Base-by-base conservation (phyloP, 2,329 filamentous ascomycete species). In the Trichoderma citrinoviride region DNA sequence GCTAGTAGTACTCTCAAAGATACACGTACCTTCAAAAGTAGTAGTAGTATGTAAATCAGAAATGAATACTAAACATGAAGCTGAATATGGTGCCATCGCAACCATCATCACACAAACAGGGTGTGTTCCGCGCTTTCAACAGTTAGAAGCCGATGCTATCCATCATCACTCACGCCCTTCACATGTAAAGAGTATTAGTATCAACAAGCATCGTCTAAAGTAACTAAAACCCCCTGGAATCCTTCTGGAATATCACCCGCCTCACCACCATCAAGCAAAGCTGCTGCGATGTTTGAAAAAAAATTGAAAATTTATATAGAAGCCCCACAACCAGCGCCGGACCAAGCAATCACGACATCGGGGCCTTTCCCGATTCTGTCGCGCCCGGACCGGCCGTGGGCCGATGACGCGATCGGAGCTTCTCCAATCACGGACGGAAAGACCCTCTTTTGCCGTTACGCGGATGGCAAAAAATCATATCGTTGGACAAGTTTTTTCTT, bases 401-500 rank as follows among this genome's bases (percentile, higher is more conserved):
- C 61, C 68, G 70, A 72, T 72, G 70, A 71, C 71, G 71, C 70
- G 66, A 72, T 72, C 70, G 63, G 53, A 55, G 50, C 43, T 23
- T 49, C 47, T 57, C 68, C 70, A 70, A 69, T 71, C 56, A 68
- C 58, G 46, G 33, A 37, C 10, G 10, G 33, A n/a, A n/a, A n/a
- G 10, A 4, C 33, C 33, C 33, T 37, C 3, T 12, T 14, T 37
- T 37, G 10, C 1, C 10, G n/a, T 5, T 37, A 14, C 33, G 33
- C 33, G 33, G 33, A 37, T 37, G 33, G 33, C 33, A 37, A 37
- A 37, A 37, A 14, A 33, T 10, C 5, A 33, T 3, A n/a, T n/a
- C n/a, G n/a, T n/a, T n/a, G n/a, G n/a, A 33, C 29, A 33, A 33
- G 29, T 3, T 1, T 3, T 1, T 8, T 33, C 7, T 2, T 33